Evolutionary conservation across 441 rosid genomes (phyloP).

Genomic region (Adansonia rubrostipa): DNA sequence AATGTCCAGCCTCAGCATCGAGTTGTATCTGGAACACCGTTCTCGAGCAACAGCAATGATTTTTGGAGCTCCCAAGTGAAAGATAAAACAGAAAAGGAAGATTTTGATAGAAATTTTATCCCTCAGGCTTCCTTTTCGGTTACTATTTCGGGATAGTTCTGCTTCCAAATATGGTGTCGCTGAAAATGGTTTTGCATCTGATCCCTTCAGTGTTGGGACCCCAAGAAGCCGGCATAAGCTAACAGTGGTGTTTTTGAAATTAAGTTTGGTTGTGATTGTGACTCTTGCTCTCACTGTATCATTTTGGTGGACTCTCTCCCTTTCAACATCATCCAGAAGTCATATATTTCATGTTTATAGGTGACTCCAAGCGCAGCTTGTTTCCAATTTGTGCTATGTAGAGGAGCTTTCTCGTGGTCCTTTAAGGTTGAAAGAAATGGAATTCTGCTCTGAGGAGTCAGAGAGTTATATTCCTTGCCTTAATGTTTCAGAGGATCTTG

Average conservation of each 20-base stretch:
- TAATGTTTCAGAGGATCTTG: neutral
- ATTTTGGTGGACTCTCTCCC: constrained; percentile 88
- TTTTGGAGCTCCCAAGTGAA: constrained; percentile 77
- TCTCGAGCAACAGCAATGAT: constrained; percentile 66
- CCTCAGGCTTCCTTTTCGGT: constrained; percentile 58
- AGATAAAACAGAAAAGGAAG: constrained; percentile 72
- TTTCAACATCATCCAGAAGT: constrained; percentile 71
- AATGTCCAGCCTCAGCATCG: constrained; percentile 83
- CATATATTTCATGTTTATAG: constrained; percentile 30
- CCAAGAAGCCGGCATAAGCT: constrained; percentile 52
- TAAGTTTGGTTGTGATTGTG: constrained; percentile 71
- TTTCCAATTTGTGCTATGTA: neutral
- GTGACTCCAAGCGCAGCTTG: neutral
- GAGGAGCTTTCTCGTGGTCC: neutral
- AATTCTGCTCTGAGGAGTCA: neutral
- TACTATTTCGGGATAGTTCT: constrained; percentile 51
- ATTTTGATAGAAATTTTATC: constrained; percentile 51
- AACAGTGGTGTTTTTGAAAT: constrained; percentile 60
- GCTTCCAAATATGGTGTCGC: constrained; percentile 50
- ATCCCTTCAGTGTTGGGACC: constrained; percentile 24
- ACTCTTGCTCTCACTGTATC: constrained; percentile 77
- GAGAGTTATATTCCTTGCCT: neutral
- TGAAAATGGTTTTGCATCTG: constrained; percentile 42
- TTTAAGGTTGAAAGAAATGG: neutral
- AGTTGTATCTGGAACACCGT: constrained; percentile 66